These are phyloP conservation scores for Pythium sp. DNA, from an alignment of 352 stramenopile genomes.

Conservation along the genomic window DNA sequence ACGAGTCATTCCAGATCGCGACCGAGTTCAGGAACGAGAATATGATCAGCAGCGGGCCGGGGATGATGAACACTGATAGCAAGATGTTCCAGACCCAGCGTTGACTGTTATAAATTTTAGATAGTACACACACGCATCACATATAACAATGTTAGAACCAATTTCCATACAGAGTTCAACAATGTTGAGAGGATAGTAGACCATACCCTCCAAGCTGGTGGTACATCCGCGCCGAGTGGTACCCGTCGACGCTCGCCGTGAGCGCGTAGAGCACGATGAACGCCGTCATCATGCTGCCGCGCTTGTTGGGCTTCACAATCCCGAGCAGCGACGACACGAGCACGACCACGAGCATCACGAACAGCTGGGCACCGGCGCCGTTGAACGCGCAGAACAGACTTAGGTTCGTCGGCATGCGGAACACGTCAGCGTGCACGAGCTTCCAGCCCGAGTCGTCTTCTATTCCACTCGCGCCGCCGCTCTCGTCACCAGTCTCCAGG, in stretches of 20 bases:
- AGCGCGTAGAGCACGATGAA: constrained; percentile 95
- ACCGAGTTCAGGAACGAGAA: constrained; percentile 96
- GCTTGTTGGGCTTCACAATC: constrained; percentile 92
- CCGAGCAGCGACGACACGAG: constrained; percentile 90
- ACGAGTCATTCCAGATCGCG: constrained; percentile 94
- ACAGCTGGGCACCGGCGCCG: constrained; percentile 93
- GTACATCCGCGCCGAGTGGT: constrained; percentile 92
- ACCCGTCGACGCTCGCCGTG: constrained; percentile 92
- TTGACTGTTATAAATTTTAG: constrained; percentile 26
- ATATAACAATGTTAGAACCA: not conserved
- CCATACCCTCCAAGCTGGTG: constrained; percentile 88
- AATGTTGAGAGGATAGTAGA: not conserved
- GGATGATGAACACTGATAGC: constrained; percentile 90
- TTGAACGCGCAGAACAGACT: constrained; percentile 91
- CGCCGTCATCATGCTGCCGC: constrained; percentile 91
- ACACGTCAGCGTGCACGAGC: constrained; percentile 99
- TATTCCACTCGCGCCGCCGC: constrained; percentile 69
- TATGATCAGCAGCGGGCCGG: constrained; percentile 85
- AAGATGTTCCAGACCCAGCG: constrained; percentile 96
- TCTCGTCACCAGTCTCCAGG: constrained; percentile 86
- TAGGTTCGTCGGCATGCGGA: constrained; percentile 92
- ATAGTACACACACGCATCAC: not conserved
- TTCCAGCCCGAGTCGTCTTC: constrained; percentile 99
- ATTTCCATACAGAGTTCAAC: not conserved
- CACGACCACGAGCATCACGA: constrained; percentile 90